Evolutionary conservation across 1,284 basidiomycete species (phyloP).

Genomic region (Marasmius fiardii): DNA sequence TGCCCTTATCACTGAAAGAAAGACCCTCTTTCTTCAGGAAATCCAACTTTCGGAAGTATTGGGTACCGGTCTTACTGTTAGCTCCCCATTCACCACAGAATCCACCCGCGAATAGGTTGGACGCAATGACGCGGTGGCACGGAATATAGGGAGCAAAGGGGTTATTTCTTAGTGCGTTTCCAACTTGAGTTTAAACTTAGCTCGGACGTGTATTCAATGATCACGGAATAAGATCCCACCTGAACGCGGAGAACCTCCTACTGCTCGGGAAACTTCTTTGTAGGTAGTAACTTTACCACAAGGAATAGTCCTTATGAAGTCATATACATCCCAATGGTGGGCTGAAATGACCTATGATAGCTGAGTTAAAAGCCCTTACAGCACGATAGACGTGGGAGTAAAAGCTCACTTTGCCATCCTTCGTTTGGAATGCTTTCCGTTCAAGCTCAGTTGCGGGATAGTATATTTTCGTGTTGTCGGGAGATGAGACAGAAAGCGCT

Average conservation of each 20-base stretch:
- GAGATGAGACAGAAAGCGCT: too few species aligned
- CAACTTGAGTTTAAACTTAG: conserved; percentile 37
- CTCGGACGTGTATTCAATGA: background rate
- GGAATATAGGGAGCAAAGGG: conserved; percentile 64
- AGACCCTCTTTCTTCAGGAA: conserved; percentile 49
- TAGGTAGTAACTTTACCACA: conserved; percentile 53
- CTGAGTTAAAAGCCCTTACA: background rate
- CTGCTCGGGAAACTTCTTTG: conserved; percentile 44
- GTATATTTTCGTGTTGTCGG: conserved; percentile 17
- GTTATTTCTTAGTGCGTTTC: conserved; percentile 55
- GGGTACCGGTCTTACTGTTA: conserved; percentile 31
- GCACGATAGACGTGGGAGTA: background rate
- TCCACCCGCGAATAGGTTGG: conserved; percentile 55
- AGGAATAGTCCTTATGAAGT: conserved; percentile 46
- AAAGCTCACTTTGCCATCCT: conserved; percentile 22
- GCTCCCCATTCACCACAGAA: conserved; percentile 60
- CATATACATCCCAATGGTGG: conserved; percentile 63
- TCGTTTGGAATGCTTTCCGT: conserved; percentile 18
- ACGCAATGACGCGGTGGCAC: conserved; percentile 64
- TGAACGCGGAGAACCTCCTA: conserved; percentile 60
- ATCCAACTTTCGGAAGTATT: conserved; percentile 39
- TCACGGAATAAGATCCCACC: conserved; percentile 28
- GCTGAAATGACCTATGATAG: conserved; percentile 38
- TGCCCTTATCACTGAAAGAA: conserved; percentile 39
- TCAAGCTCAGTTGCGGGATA: conserved; percentile 17